Percentiles rank a stretch among this genome's conserved stretches.
phyloP scores from a whole-genome alignment of 1,284 basidiomycete species.

The Marasmius sp. region DNA sequence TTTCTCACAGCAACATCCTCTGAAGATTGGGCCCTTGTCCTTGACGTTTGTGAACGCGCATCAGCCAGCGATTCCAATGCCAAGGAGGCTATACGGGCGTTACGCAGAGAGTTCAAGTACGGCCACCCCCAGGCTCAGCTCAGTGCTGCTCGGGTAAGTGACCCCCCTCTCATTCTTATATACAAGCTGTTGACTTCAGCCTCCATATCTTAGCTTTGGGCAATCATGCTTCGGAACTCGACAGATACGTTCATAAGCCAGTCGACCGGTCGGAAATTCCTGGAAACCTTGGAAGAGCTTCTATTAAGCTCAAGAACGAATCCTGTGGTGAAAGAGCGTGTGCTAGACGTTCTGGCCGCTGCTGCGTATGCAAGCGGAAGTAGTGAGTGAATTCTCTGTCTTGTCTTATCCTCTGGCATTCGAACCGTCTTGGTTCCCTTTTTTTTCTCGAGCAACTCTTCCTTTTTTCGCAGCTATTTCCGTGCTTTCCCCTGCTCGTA shows the following conservation, averaged over 20 bases:
- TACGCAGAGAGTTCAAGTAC: constrained; percentile 79
- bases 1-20: constrained; percentile 73
- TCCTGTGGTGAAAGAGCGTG: constrained; percentile 70
- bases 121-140: constrained; percentile 70
- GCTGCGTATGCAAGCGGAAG: constrained; percentile 62
- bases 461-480: constrained; percentile 5
- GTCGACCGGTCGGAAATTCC: constrained; percentile 72
- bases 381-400: constrained; percentile 28
- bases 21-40: constrained; percentile 75
- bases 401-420: background rate
- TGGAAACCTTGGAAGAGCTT: constrained; percentile 71
- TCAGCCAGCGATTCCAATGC: constrained; percentile 65
- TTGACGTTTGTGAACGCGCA: constrained; percentile 77
- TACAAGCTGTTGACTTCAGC: constrained; percentile 6
- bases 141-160: constrained; percentile 65
- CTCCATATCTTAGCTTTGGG: constrained; percentile 61
- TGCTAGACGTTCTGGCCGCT: constrained; percentile 71
- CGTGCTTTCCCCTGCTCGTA: background rate
- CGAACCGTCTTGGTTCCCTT: background rate
- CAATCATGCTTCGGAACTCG: constrained; percentile 77
- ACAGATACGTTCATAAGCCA: constrained; percentile 65
- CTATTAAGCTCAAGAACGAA: constrained; percentile 51
- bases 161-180: constrained; percentile 5
- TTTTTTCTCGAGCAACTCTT: background rate
- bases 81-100: constrained; percentile 72